phyloP scores from a whole-genome alignment of 108 stramenopile genomes.

The Skeletonema grethae region DNA sequence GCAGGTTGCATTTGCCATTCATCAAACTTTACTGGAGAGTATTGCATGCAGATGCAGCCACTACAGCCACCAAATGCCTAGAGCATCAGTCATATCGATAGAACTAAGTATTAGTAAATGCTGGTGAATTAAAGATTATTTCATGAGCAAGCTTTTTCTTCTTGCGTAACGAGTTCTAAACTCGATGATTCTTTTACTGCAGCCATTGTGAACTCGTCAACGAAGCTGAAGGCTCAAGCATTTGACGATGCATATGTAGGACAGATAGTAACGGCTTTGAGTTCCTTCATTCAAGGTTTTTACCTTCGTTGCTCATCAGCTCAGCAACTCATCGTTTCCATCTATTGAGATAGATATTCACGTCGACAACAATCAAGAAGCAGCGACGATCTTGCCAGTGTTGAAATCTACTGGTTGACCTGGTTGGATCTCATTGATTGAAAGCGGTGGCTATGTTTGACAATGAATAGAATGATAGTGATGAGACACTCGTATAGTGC shows the following conservation, averaged over 20 bases:
- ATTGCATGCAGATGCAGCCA: slow-evolving; percentile 15
- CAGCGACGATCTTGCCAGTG: slow-evolving; percentile 21
- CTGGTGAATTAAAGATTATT: not conserved
- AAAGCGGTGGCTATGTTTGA: slow-evolving; percentile 40
- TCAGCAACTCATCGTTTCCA: not conserved
- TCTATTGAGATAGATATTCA: not conserved
- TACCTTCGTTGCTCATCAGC: not conserved
- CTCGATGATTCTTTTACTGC: not conserved
- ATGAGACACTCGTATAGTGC: not conserved
- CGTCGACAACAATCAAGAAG: slow-evolving; percentile 4
- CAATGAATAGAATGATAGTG: not conserved
- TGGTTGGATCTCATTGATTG: slow-evolving; percentile 47
- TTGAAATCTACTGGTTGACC: slow-evolving; percentile 50
- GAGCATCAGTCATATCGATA: not conserved
- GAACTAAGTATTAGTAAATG: not conserved
- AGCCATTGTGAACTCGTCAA: not conserved
- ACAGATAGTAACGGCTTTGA: not conserved
- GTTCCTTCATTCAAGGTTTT: slow-evolving; percentile 8
- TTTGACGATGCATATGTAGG: not conserved
- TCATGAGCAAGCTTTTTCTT: too few species aligned
- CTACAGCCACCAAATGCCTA: not conserved
- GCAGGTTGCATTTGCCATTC: slow-evolving; percentile 47
- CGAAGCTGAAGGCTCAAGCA: not conserved
- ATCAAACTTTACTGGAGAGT: slow-evolving; percentile 42
- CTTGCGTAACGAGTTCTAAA: not conserved